Evolutionary conservation across 2,329 filamentous ascomycete genomes (phyloP), one percentile per base, ranked within the genome.

Genomic region (Aspergillus tubingensis): DNA sequence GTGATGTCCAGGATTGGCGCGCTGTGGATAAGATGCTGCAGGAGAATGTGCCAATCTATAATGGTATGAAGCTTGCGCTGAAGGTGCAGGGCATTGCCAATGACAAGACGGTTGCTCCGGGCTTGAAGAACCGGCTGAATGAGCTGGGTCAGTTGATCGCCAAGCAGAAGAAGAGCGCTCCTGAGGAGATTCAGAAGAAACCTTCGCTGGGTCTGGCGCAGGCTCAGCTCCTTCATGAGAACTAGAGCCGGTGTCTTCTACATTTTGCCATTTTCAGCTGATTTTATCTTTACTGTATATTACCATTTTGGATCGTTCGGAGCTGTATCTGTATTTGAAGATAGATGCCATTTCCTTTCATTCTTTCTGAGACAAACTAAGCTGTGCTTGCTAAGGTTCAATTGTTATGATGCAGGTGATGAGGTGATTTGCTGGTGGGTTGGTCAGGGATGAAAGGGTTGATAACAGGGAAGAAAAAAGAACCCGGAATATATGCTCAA

Each of bases 141-240:
- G 66, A 85, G 62, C 79, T 91, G 19, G 82, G 81, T 38, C 82
- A 79, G 68, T 81, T 86, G 48, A 79, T 87, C 50, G 81, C 51
- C 13, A 61, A 65, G 10, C 62, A 64, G 32, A 59, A 56, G 48
- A 63, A 65, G 32, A 49, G 51, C 8, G 66, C 65, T 11, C 66
- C 70, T 8, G 59, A 67, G 32, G 58, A 65, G 15, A 53, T 62
- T 27, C 43, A 63, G 48, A 54, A 66, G 32, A 52, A 55, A 8
- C 68, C 69, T 10, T 66, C 67, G 7, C 21, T 62, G 27, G 71
- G 70, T 39, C 61, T 68, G 49, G 30, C 51, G 48, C 66, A 72
- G 44, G 60, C 58, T 38, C 47, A 60, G 23, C 56, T 64, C 23
- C 59, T 70, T 44, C 61, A 63, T 58, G 15, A 62, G 59, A 38